Conservation (phyloP, 2,329 filamentous ascomycete genomes). For the Alternaria infectoria region DNA sequence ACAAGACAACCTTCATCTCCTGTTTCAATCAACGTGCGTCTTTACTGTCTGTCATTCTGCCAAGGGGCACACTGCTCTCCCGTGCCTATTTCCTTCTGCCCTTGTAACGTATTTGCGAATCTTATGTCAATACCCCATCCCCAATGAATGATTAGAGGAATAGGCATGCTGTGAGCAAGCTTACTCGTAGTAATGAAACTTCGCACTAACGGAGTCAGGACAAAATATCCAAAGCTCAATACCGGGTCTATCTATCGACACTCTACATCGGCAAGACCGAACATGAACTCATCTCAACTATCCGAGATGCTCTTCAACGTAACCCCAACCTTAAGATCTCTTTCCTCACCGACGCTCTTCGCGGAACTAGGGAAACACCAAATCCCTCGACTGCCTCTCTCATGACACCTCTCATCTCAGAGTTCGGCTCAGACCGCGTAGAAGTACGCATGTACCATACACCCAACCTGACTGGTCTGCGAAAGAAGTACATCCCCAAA, state of each 20-base stretch:
- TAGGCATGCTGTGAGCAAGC: neutral
- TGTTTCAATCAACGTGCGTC: neutral
- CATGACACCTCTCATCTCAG: slow-evolving; percentile 78
- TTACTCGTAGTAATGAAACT: neutral
- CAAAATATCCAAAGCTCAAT: slow-evolving; percentile 81
- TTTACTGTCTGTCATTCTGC: neutral
- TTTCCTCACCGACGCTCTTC: slow-evolving; percentile 87
- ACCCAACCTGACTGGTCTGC: slow-evolving; percentile 86
- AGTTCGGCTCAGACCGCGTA: slow-evolving; percentile 84
- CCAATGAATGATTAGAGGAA: neutral
- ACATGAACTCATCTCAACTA: slow-evolving; percentile 80
- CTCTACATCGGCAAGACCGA: slow-evolving; percentile 96
- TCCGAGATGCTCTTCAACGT: slow-evolving; percentile 74
- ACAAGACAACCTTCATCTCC: neutral
- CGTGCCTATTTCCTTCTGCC: neutral
- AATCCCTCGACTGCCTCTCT: slow-evolving; percentile 86
- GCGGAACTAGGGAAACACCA: slow-evolving; percentile 90
- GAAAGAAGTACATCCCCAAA: slow-evolving; percentile 82
- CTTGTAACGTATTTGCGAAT: neutral
- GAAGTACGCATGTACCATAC: slow-evolving; percentile 98
- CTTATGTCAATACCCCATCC: neutral
- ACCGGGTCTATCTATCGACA: slow-evolving; percentile 89
- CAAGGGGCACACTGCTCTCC: neutral
- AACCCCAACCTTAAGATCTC: slow-evolving; percentile 83
- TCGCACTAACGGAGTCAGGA: slow-evolving; percentile 38